Evolutionary conservation across 2,329 filamentous ascomycete species (phyloP).

Genomic region (Ophiostoma perfectum): DNA sequence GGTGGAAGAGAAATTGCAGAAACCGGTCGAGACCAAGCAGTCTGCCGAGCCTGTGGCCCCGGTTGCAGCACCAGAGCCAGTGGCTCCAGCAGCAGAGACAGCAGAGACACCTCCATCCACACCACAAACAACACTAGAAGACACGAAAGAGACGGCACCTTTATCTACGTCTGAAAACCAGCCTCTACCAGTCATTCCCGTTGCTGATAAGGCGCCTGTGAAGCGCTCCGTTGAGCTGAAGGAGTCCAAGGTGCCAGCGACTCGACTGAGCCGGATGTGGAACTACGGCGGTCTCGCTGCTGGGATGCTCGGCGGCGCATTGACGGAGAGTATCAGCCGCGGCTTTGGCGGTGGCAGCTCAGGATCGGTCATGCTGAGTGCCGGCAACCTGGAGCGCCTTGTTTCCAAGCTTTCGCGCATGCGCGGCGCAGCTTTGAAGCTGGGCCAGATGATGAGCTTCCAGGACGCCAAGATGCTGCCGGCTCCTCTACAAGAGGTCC

Average conservation of each 20-base stretch:
- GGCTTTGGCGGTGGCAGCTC: conserved; percentile 61
- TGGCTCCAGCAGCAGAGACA: neutral
- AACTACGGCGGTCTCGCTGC: conserved; percentile 91
- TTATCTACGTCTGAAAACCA: neutral
- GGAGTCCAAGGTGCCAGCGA: conserved; percentile 86
- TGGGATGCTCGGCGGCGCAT: conserved; percentile 89
- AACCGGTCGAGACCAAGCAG: neutral
- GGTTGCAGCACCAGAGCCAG: neutral
- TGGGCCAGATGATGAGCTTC: conserved; percentile 97
- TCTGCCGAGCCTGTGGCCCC: no score
- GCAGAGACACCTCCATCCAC: neutral
- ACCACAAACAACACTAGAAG: no score
- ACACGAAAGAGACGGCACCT: no score
- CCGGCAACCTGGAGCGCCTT: conserved; percentile 85
- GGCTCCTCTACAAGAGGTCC: conserved; percentile 74
- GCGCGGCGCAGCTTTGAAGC: conserved; percentile 92
- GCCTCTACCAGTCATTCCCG: neutral
- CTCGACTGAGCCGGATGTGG: conserved; percentile 81
- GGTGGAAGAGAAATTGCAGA: neutral
- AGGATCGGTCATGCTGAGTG: conserved; percentile 81
- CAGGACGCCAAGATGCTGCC: conserved; percentile 96
- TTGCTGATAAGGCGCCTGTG: neutral
- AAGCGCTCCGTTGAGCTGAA: conserved; percentile 55
- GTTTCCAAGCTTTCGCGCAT: conserved; percentile 91
- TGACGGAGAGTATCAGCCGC: conserved; percentile 77